These are phyloP conservation scores for Arachis stenosperma DNA, from an alignment of 306 rosid genomes.

Conservation along the genomic window DNA sequence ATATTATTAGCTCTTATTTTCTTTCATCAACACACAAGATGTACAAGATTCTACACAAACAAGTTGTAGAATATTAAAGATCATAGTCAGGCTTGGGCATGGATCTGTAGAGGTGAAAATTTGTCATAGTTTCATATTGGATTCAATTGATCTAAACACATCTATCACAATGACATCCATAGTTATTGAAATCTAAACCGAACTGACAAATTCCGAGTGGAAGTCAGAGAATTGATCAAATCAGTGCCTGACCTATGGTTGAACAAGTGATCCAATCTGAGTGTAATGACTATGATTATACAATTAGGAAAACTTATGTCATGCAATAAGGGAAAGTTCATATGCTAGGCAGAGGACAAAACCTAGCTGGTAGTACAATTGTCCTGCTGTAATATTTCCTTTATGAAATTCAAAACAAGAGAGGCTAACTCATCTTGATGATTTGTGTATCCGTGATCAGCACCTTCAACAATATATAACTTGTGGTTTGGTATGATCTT, in stretches of 20 bases:
- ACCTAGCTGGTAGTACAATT: constrained; percentile 44
- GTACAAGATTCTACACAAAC: not conserved
- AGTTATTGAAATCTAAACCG: no score
- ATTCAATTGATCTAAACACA: constrained; percentile 1
- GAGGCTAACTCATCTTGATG: constrained; percentile 61
- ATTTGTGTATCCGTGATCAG: constrained; percentile 56
- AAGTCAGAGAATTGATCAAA: no score
- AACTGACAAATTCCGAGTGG: no score
- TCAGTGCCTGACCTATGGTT: no score
- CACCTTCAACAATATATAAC: constrained; percentile 63
- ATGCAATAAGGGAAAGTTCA: not conserved
- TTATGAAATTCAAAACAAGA: constrained; percentile 48
- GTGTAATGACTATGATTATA: no score
- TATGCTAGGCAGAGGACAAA: constrained; percentile 22
- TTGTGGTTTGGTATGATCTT: constrained; percentile 76
- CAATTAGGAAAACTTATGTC: not conserved
- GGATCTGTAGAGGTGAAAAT: not conserved
- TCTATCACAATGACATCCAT: not conserved
- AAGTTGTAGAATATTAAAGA: not conserved
- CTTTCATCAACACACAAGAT: not conserved
- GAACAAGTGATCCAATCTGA: no score
- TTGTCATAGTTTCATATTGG: not conserved
- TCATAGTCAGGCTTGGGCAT: not conserved
- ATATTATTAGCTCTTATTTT: not conserved
- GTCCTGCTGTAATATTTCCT: constrained; percentile 46